Evolutionary conservation across 2,329 filamentous ascomycete genomes (phyloP), one percentile per base, ranked within the genome.

Genomic region (Paraconiothyrium sp.): DNA sequence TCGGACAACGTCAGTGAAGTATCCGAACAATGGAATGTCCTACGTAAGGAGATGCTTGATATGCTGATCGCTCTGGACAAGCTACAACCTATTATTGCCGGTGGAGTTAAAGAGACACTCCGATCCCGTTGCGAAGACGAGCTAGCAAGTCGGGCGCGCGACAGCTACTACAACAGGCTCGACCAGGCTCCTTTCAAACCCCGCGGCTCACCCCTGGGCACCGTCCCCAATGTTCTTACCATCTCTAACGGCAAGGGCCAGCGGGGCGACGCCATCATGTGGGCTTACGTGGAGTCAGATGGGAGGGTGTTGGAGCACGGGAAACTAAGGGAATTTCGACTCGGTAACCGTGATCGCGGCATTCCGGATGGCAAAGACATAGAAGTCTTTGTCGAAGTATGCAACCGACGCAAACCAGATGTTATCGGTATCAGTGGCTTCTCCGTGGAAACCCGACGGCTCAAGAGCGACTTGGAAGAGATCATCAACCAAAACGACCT

Each of bases 111-210:
- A 79, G 95, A 99, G 76, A 93, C 92, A 50, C 86, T 99, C 67
- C 92, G 93, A 69, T 94, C 93, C 9, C 93, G 94, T 69, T 99
- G 95, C 74, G 94, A 99, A 78, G 94, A 97, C 71, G 90, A 93
- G 72, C 89, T 99, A 54, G 89, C 94, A n/a, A 92, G 90, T 72
- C 87, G 89, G 58, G 97, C 94, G 72, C 91, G 95, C 55, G 93
- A 97, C 68, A 92, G 93, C 64, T 98, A 95, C 78, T 91, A 90
- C 47, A 90, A 91, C 78, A 92, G 93, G 76, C 88, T 99, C 27
- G 95, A 99, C 72, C 95, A 99, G 79, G 94, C 95, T 9, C 95
- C 95, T 0, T 97, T 94, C 81, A 97, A 97, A 79, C 94, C 95
- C 5, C 94, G 94, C 79, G 94, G 93, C 10, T 93, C 97, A 87